Conservation (phyloP, 2,329 filamentous ascomycete species). For the Calcarisporium arbuscula region DNA sequence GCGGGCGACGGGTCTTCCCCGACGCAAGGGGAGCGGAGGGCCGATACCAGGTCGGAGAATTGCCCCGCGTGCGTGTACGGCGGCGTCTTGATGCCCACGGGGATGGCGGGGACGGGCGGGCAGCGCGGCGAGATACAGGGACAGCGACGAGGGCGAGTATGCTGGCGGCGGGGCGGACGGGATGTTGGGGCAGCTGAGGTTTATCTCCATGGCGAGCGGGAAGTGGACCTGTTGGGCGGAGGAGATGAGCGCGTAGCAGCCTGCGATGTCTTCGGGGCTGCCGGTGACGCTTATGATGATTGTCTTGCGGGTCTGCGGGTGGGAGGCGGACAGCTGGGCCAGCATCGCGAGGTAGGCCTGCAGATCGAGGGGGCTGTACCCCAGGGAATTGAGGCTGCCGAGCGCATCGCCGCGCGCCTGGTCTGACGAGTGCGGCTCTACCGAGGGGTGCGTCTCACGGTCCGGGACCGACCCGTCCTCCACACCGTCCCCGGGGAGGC, state of each 20-base stretch:
- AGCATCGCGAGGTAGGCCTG: conserved; percentile 53
- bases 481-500: too few relatives aligned
- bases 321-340: conserved; percentile 31
- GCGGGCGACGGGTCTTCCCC: conserved; percentile 4
- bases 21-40: conserved; percentile 29
- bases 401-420: conserved; percentile 14
- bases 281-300: conserved; percentile 70
- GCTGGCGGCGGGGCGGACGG: conserved; percentile 61
- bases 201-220: conserved; percentile 65
- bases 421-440: conserved; percentile 15
- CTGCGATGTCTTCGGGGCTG: conserved; percentile 45
- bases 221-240: conserved; percentile 31
- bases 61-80: conserved; percentile 68
- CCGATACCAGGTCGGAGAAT: conserved; percentile 49
- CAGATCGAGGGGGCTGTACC: conserved; percentile 63
- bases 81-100: conserved; percentile 64
- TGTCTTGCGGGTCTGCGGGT: conserved; percentile 37
- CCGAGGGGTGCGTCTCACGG: too few relatives aligned
- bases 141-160: conserved; percentile 49
- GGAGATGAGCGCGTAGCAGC: conserved; percentile 48
- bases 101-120: conserved; percentile 26
- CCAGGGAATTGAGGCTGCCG: conserved; percentile 62
- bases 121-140: conserved; percentile 48
- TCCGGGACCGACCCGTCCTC: too few relatives aligned
- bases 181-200: conserved; percentile 76